Conservation (phyloP, 2,329 filamentous ascomycete genomes). For the Colletotrichum spinosum region DNA sequence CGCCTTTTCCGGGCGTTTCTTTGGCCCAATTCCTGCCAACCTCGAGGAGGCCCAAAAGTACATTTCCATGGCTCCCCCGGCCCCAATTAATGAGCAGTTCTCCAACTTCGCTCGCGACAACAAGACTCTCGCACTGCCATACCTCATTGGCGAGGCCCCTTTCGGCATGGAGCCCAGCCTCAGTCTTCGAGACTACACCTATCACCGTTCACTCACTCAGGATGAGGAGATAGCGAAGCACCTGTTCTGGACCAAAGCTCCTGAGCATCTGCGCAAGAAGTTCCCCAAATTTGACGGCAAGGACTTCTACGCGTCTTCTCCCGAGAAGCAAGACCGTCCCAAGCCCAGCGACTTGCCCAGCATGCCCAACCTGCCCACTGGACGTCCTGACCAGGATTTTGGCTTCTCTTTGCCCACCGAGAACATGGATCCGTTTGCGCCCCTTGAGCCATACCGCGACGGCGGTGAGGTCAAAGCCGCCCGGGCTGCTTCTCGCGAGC, state of each 20-base stretch:
- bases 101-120: constrained; percentile 35
- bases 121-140: constrained; percentile 52
- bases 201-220: constrained; percentile 66
- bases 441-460: constrained; percentile 28
- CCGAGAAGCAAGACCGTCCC: constrained; percentile 50
- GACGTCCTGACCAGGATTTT: constrained; percentile 25
- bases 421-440: constrained; percentile 30
- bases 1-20: constrained; percentile 14
- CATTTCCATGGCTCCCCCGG: constrained; percentile 30
- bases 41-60: constrained; percentile 20
- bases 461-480: constrained; percentile 2
- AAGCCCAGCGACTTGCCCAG: constrained; percentile 13
- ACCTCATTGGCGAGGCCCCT: constrained; percentile 66
- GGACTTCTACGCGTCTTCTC: constrained; percentile 71
- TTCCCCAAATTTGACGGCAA: constrained; percentile 74
- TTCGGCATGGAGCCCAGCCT: constrained; percentile 55
- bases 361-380: constrained; percentile 13
- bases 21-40: constrained; percentile 20
- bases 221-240: constrained; percentile 70
- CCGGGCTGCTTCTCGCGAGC: constrained; percentile 3
- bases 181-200: constrained; percentile 62
- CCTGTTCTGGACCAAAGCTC: constrained; percentile 70
- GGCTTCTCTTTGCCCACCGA: constrained; percentile 25
- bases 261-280: constrained; percentile 61
- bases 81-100: constrained; percentile 25